Evolutionary conservation across 345 rosid species (phyloP).

Genomic region (Eutrema japonicum): DNA sequence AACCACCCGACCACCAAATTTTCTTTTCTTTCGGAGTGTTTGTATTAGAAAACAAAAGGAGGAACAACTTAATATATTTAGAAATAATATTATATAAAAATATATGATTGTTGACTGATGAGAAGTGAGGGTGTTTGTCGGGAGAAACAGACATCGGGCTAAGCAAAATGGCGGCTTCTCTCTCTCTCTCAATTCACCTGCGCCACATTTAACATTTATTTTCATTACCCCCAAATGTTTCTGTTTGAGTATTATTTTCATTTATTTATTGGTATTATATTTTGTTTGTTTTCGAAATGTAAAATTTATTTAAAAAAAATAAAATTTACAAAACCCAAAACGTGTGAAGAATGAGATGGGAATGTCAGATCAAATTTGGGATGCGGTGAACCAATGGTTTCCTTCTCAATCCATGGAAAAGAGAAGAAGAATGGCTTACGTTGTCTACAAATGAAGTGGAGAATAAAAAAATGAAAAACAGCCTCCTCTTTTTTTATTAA

Average conservation of each 20-base stretch:
- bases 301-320: too few relatives aligned
- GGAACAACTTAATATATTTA: background rate
- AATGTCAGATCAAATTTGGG: too few relatives aligned
- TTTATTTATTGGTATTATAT: background rate
- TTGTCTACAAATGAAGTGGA: too few relatives aligned
- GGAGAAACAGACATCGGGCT: conserved; percentile 24
- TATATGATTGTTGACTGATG: conserved; percentile 13
- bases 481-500: too few relatives aligned
- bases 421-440: too few relatives aligned
- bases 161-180: conserved; percentile 25
- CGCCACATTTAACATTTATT: conserved; percentile 8
- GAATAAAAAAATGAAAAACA: too few relatives aligned
- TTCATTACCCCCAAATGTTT: background rate
- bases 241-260: background rate
- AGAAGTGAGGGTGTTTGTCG: conserved; percentile 13
- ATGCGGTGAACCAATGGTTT: too few relatives aligned
- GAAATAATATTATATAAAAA: background rate
- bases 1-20: too few relatives aligned
- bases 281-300: too few relatives aligned
- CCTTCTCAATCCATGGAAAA: too few relatives aligned
- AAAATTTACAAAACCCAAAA: too few relatives aligned
- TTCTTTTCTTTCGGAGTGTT: background rate
- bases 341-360: too few relatives aligned
- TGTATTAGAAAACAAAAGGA: background rate
- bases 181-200: conserved; percentile 21